Conservation (phyloP, 31 red algal species). For the Bonnemaisonia californica region DNA sequence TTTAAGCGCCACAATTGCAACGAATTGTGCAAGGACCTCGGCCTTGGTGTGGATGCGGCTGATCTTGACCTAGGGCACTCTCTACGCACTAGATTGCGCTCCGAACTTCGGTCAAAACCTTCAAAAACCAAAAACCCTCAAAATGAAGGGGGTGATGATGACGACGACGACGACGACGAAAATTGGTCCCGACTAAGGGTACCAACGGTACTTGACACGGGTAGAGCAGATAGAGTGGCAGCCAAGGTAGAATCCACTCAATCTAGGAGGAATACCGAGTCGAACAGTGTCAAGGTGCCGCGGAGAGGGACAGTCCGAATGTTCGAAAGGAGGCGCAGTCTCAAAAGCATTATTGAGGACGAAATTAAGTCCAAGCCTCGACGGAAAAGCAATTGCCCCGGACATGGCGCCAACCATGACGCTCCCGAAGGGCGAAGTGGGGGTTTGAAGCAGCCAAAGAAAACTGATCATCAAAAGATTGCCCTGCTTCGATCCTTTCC, state of each 20-base stretch:
- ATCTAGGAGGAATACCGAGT: not conserved
- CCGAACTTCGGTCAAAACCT: not conserved
- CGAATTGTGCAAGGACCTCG: constrained; percentile 44
- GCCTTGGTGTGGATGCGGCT: constrained; percentile 26
- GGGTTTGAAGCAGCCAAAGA: no score
- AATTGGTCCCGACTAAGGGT: not conserved
- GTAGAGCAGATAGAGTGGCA: not conserved
- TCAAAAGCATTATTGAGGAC: not conserved
- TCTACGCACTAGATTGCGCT: constrained; percentile 29
- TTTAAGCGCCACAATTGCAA: constrained; percentile 53
- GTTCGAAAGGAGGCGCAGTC: not conserved
- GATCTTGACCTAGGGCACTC: constrained; percentile 40
- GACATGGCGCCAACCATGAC: no score
- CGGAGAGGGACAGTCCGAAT: not conserved
- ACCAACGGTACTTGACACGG: not conserved
- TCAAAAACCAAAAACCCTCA: not conserved
- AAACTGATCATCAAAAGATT: not conserved
- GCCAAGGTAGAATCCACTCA: not conserved
- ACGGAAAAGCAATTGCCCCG: no score
- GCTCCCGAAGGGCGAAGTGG: no score
- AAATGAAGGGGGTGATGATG: no score
- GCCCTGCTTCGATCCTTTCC: not conserved
- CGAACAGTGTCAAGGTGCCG: not conserved
- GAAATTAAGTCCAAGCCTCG: not conserved
- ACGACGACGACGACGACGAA: not conserved